phyloP scores from a whole-genome alignment of 805 yeast species.

The Yamadazyma olivae region DNA sequence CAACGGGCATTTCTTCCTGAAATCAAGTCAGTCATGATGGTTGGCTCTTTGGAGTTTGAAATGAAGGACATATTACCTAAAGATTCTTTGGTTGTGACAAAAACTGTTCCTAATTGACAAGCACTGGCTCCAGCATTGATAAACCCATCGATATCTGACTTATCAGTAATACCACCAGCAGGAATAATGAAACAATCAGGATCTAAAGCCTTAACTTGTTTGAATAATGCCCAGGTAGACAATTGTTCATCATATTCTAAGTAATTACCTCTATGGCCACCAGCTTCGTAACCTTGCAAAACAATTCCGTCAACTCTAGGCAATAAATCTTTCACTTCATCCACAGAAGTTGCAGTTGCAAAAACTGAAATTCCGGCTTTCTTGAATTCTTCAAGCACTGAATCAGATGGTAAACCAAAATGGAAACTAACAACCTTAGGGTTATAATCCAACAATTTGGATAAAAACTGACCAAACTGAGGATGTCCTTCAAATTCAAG shows the following conservation, averaged over 20 bases:
- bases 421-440: conserved; percentile 53
- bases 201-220: conserved; percentile 15
- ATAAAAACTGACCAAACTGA: conserved; percentile 12
- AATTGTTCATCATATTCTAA: conserved; percentile 30
- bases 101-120: conserved; percentile 56
- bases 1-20: conserved; percentile 41
- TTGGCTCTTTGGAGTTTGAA: conserved; percentile 9
- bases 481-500: conserved; percentile 22
- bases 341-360: conserved; percentile 45
- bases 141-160: conserved; percentile 24
- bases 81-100: conserved; percentile 37
- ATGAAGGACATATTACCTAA: conserved; percentile 16
- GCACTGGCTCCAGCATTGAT: conserved; percentile 46
- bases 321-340: conserved; percentile 25
- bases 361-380: conserved; percentile 38
- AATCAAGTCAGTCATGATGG: conserved; percentile 31
- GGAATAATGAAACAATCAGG: conserved; percentile 33
- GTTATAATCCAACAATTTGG: conserved; percentile 16
- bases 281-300: conserved; percentile 62
- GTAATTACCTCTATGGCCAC: conserved; percentile 60
- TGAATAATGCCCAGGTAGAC: conserved; percentile 30
- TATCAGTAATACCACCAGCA: conserved; percentile 51
- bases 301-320: conserved; percentile 46
- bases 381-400: conserved; percentile 31
- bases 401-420: conserved; percentile 44